Base-by-base conservation (phyloP, 148 eudicot genomes). In the Chenopodium formosanum region DNA sequence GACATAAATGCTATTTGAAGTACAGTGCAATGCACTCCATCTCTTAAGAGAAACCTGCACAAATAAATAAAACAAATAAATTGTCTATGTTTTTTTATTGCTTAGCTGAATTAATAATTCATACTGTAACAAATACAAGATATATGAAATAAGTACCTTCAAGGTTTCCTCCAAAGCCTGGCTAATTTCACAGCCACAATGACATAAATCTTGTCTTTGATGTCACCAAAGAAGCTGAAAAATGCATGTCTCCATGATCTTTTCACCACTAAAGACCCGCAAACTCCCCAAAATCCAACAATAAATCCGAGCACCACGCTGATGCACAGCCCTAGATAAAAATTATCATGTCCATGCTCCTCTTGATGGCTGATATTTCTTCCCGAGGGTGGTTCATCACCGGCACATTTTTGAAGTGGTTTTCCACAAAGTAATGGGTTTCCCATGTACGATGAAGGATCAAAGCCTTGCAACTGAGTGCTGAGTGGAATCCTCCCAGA, bases 361-460 rank as follows among this genome's bases (percentile, higher is more conserved):
- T 76, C 50, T 10, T 47, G 50, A 7, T 10, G 37, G 37, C 4
- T 34, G 37, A 34, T 60, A 62, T 62, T 32, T 17, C 2, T 44
- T 65, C 29, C 37, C n/a, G n/a, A n/a, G n/a, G n/a, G n/a, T n/a
- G 64, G 72, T 4, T 69, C 46, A 60, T 76, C 79, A 34, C 79
- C 68, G 4, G 79, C 19, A 60, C 79, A 76, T 27, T 60, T 25
- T 63, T 47, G 47, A 14, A 82, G 84, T 56, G 84, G 84, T 10
- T 22, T 22, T 8, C 84, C 84, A 56, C 80, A 82, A 44, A 82
- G 84, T 20, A 14, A 44, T 0, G n/a, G 62, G n/a, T 82, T 82
- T 23, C 76, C 84, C 1, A 2, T 70, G 64, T 82, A 82, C 0
- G 62, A 25, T 69, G 67, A 37, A 9, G 80, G 76, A 23, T 69